phyloP scores from a whole-genome alignment of 2,329 filamentous ascomycete species.

The Pseudogymnoascus sp. region DNA sequence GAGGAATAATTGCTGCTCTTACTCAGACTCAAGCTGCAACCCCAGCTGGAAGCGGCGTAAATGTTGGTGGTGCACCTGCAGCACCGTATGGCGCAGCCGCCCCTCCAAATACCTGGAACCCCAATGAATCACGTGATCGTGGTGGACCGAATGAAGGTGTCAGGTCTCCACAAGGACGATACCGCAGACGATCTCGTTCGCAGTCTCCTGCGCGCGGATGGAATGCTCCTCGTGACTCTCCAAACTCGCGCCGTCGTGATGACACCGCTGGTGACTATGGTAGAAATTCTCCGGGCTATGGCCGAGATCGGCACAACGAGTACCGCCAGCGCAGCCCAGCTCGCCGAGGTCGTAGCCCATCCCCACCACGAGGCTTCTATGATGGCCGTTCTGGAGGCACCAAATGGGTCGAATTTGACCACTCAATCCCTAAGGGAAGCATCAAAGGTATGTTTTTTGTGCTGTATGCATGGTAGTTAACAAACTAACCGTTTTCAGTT shows the following conservation, averaged over 20 bases:
- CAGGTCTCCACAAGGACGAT: slow-evolving; percentile 51
- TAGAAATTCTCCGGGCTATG: slow-evolving; percentile 50
- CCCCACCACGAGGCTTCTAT: slow-evolving; percentile 37
- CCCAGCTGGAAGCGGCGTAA: slow-evolving; percentile 22
- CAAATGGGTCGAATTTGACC: slow-evolving; percentile 77
- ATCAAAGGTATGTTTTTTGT: slow-evolving; percentile 56
- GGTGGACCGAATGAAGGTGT: slow-evolving; percentile 35
- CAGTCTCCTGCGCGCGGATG: slow-evolving; percentile 70
- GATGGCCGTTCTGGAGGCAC: slow-evolving; percentile 37
- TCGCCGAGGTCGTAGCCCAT: slow-evolving; percentile 57
- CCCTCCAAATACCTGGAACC: slow-evolving; percentile 35
- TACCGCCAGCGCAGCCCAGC: slow-evolving; percentile 86
- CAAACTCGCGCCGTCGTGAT: slow-evolving; percentile 33
- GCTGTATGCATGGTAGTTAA: slow-evolving; percentile 12
- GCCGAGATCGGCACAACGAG: slow-evolving; percentile 51
- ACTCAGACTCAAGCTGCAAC: slow-evolving; percentile 29
- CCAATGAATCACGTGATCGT: slow-evolving; percentile 45
- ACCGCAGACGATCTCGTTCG: slow-evolving; percentile 61
- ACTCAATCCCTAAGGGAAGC: slow-evolving; percentile 59
- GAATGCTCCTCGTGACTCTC: slow-evolving; percentile 49
- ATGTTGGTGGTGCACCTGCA: slow-evolving; percentile 28
- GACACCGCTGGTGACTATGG: slow-evolving; percentile 67
- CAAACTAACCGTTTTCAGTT: slow-evolving; percentile 41
- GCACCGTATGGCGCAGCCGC: slow-evolving; percentile 25
- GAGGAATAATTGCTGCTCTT: slow-evolving; percentile 46